Evolutionary conservation across 345 rosid species (phyloP), one percentile per base, ranked within the genome.

Genomic region (Salix dunnii): DNA sequence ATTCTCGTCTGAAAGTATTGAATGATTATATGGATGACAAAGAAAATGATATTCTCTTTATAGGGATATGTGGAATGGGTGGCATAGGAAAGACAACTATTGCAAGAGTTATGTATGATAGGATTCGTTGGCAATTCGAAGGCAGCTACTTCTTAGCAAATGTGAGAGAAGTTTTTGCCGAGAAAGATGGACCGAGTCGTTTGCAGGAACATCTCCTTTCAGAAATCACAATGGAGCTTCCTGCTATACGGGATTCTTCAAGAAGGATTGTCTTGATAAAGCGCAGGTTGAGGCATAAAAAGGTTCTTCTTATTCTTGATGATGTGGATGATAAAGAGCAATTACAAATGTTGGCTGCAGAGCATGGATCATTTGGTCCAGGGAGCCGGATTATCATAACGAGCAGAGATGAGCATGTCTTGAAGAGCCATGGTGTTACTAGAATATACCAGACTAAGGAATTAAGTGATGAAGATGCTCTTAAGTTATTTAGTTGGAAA

Each of bases 311-410:
- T 49, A 53, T 77, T 20, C 80, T 77, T 6, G 80, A 77, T 77
- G 76, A 77, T 63, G 75, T 64, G 3, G 55, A 72, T 46, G 28
- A 71, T 4, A 4, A 28, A 3, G 14, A 71, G 2, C 75, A 77
- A 43, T 21, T 77, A 5, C 42, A 62, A 23, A 4, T 5, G 9
- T 38, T 77, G 0, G 53, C 7, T 35, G 75, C 30, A 2, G 28
- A 36, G 13, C 51, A 0, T 1, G 17, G 2, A 33, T 63, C 72
- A 55, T 77, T 71, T 48, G 76, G 72, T 48, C 7, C 27, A 3
- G 76, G 80, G 20, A 77, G 80, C 8, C 63, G 67, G 72, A 77
- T 77, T 18, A 71, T 77, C 35, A 71, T 77, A 25, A 77, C 80
- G 2, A 77, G 66, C 7, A 77, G 80, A 36, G 28, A 71, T 65